phyloP scores from a whole-genome alignment of 495 filamentous ascomycete species.

The Elaphomyces granulatus region DNA sequence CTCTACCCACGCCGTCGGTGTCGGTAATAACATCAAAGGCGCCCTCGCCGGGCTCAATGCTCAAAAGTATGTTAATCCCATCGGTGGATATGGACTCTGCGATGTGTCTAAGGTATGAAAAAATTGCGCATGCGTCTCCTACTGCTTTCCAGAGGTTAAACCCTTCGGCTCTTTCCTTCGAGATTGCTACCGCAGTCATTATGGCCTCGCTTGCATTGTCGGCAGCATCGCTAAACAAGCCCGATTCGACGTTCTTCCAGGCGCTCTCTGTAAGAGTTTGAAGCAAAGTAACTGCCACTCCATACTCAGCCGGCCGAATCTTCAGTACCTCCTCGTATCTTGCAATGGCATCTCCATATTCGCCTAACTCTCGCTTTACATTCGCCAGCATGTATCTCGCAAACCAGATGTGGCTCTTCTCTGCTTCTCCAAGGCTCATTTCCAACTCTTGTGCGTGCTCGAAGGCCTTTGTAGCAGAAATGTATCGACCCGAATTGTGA shows the following conservation, averaged over 20 bases:
- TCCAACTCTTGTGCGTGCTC: constrained; percentile 62
- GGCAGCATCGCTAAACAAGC: constrained; percentile 67
- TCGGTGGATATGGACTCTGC: constrained; percentile 41
- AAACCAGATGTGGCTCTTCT: constrained; percentile 68
- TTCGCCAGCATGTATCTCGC: constrained; percentile 96
- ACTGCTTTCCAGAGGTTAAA: constrained; percentile 95
- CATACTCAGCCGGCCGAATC: constrained; percentile 56
- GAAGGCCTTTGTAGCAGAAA: constrained; percentile 86
- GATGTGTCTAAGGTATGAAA: constrained; percentile 58
- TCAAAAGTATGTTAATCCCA: constrained; percentile 40
- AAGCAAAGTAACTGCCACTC: constrained; percentile 71
- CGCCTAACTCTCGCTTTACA: constrained; percentile 76
- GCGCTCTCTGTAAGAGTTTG: constrained; percentile 77
- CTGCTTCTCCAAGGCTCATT: constrained; percentile 18
- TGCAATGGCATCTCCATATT: constrained; percentile 66
- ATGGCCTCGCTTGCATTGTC: constrained; percentile 50
- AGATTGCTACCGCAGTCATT: constrained; percentile 36
- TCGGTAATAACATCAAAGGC: constrained; percentile 51
- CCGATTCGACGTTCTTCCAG: constrained; percentile 59
- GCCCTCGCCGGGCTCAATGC: constrained; percentile 31
- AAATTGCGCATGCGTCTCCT: constrained; percentile 77
- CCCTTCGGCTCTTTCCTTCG: constrained; percentile 40
- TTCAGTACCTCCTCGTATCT: constrained; percentile 60
- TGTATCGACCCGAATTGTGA: constrained; percentile 80
- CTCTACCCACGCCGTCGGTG: constrained; percentile 51